Evolutionary conservation across 140 eudicot genomes (phyloP).

Genomic region (Eryngium alpinum): DNA sequence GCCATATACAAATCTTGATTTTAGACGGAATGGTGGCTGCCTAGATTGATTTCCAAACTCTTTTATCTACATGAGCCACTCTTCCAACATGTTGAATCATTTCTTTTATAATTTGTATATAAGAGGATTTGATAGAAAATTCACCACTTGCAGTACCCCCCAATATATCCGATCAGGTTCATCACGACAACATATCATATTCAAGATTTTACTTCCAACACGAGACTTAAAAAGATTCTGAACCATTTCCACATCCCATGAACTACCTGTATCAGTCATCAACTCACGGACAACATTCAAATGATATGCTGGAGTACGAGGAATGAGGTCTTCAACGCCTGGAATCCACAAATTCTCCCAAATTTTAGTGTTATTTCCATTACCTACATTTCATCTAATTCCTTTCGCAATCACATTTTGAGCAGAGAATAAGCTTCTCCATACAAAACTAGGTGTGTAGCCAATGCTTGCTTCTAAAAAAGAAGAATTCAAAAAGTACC

Average conservation of each 20-base stretch:
- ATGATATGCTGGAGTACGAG: not conserved
- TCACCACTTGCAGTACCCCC: not conserved
- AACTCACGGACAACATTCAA: not conserved
- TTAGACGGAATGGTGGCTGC: too few species aligned
- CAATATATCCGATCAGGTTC: not conserved
- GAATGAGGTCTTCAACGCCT: not conserved
- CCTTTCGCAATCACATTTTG: not conserved
- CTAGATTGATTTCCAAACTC: too few species aligned
- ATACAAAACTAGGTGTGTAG: not conserved
- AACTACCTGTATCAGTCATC: not conserved
- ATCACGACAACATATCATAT: not conserved
- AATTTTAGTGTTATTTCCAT: not conserved
- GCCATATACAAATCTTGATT: too few species aligned
- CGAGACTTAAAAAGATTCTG: not conserved
- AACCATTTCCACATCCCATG: not conserved
- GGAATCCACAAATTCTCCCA: not conserved
- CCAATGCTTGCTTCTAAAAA: not conserved
- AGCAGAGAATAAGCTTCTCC: not conserved
- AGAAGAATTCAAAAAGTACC: not conserved
- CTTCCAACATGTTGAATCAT: too few species aligned
- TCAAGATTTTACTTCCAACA: not conserved
- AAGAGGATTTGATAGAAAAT: not conserved
- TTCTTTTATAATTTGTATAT: not conserved
- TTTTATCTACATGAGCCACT: too few species aligned
- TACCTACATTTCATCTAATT: not conserved